These are phyloP conservation scores for Thermothielavioides terrestris DNA, from an alignment of 495 filamentous ascomycete genomes.

Conservation along the genomic window DNA sequence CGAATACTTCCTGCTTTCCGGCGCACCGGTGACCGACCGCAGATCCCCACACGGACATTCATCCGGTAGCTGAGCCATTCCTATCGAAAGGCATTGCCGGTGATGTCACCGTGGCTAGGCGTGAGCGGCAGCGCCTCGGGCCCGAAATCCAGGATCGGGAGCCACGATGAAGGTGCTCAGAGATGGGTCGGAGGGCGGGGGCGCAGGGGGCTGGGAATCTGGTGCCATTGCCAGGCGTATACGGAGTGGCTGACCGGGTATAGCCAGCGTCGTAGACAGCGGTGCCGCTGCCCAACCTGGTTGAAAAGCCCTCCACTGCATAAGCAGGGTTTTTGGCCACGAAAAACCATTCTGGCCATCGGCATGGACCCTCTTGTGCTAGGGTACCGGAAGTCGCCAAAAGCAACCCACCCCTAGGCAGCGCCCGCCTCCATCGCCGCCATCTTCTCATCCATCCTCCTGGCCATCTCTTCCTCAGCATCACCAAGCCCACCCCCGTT, in stretches of 20 bases:
- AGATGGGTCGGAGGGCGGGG: not conserved
- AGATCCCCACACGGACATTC: slow-evolving; percentile 19
- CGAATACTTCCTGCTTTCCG: slow-evolving; percentile 27
- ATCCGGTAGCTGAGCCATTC: slow-evolving; percentile 20
- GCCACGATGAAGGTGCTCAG: slow-evolving; percentile 18
- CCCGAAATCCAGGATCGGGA: slow-evolving; percentile 21
- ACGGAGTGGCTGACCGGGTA: no score
- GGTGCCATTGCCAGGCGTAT: no score
- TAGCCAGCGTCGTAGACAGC: no score
- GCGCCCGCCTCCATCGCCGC: slow-evolving; percentile 31
- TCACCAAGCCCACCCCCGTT: slow-evolving; percentile 38
- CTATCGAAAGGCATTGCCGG: slow-evolving; percentile 35
- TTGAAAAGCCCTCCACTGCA: no score
- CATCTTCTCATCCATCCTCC: slow-evolving; percentile 47
- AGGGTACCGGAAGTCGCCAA: not conserved
- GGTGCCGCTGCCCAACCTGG: no score
- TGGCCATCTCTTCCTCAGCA: slow-evolving; percentile 54
- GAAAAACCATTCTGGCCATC: no score
- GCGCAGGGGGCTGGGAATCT: no score
- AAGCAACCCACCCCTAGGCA: not conserved
- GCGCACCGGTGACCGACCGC: slow-evolving; percentile 23
- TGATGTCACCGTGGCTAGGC: slow-evolving; percentile 20
- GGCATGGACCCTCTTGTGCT: no score
- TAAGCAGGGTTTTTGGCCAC: no score
- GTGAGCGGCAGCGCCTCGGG: slow-evolving; percentile 16